These are phyloP conservation scores for Mycena sp. DNA, from an alignment of 1,284 basidiomycete species.

Conservation along the genomic window DNA sequence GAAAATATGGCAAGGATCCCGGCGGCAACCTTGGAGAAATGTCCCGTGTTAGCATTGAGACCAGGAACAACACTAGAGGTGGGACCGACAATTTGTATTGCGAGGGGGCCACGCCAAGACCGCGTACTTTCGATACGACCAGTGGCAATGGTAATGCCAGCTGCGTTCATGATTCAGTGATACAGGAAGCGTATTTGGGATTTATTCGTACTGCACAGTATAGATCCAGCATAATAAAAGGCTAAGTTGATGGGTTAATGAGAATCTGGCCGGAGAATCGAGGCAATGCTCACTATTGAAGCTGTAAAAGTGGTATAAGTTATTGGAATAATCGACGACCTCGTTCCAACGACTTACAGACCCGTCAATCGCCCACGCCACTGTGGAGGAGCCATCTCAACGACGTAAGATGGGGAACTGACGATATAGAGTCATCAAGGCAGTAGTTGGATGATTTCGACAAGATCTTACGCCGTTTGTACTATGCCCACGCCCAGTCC, in stretches of 20 bases:
- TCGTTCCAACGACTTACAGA: conserved; percentile 45
- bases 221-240: conserved; percentile 56
- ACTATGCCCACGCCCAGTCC: conserved; percentile 54
- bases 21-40: no score
- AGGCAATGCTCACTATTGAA: conserved; percentile 43
- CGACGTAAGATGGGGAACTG: conserved; percentile 55
- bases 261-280: conserved; percentile 17
- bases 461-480: conserved; percentile 48
- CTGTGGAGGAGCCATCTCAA: conserved; percentile 69
- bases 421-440: background rate
- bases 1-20: conserved; percentile 52
- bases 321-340: no score
- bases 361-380: conserved; percentile 70
- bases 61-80: no score
- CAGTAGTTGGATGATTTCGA: background rate
- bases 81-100: conserved; percentile 64
- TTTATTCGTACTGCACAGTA: conserved; percentile 34
- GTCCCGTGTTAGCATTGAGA: no score
- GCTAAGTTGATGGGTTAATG: conserved; percentile 35
- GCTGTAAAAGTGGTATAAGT: conserved; percentile 26
- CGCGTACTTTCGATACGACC: conserved; percentile 49
- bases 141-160: conserved; percentile 57
- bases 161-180: no score
- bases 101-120: conserved; percentile 59
- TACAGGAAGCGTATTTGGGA: no score